phyloP scores from a whole-genome alignment of 2,329 filamentous ascomycete species.

The Phialemoniopsis sp. region DNA sequence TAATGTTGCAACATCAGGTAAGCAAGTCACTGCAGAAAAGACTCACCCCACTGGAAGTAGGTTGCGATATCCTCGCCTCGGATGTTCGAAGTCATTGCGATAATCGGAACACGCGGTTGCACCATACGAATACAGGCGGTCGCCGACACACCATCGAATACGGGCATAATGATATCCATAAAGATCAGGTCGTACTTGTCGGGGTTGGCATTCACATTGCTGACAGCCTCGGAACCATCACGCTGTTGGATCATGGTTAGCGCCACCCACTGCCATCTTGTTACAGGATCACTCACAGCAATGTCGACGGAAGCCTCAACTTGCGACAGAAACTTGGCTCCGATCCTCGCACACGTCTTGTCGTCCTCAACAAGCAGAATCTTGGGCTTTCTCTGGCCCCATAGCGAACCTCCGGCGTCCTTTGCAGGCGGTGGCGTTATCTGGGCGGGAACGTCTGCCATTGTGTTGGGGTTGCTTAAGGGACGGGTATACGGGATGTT shows the following conservation, averaged over 20 bases:
- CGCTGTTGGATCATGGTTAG: conserved; percentile 44
- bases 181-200: conserved; percentile 65
- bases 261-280: not conserved
- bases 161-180: conserved; percentile 97
- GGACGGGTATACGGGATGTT: conserved; percentile 86
- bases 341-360: conserved; percentile 62
- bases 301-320: conserved; percentile 65
- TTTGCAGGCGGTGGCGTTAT: conserved; percentile 26
- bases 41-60: conserved; percentile 92
- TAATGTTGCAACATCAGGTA: conserved; percentile 3
- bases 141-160: conserved; percentile 89
- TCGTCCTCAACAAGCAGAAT: conserved; percentile 90
- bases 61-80: conserved; percentile 93
- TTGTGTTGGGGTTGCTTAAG: conserved; percentile 50
- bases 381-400: conserved; percentile 62
- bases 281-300: conserved; percentile 45
- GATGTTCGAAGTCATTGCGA: conserved; percentile 99
- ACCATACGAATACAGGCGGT: conserved; percentile 91
- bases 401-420: conserved; percentile 39
- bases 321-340: conserved; percentile 61
- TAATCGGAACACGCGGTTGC: conserved; percentile 76
- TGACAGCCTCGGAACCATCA: conserved; percentile 87
- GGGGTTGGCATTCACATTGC: conserved; percentile 61
- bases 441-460: conserved; percentile 33
- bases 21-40: conserved; percentile 2